These are phyloP conservation scores for Bipolaris zeicola DNA, from an alignment of 2,329 filamentous ascomycete genomes.

Conservation along the genomic window DNA sequence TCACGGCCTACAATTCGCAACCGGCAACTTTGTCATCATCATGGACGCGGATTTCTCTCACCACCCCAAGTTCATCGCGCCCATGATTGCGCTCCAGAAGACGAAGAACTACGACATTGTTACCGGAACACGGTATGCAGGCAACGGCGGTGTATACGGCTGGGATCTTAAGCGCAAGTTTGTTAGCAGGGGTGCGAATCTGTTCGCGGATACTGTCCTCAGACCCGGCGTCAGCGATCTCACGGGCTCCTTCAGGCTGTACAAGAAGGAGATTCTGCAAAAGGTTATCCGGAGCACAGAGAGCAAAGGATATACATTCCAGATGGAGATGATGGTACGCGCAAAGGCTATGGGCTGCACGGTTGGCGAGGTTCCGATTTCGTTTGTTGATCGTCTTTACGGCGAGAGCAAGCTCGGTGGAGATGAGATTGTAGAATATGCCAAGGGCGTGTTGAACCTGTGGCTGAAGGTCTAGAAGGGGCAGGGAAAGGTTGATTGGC, in stretches of 20 bases:
- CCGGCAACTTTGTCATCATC: constrained; percentile 96
- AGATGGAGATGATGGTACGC: constrained; percentile 99
- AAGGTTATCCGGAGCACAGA: constrained; percentile 90
- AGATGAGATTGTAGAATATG: constrained; percentile 95
- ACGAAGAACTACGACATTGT: constrained; percentile 89
- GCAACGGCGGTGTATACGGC: constrained; percentile 82
- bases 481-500: constrained; percentile 23
- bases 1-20: constrained; percentile 86
- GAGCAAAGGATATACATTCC: constrained; percentile 97
- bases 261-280: constrained; percentile 87
- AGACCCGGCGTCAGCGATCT: constrained; percentile 93
- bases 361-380: constrained; percentile 94
- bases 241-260: constrained; percentile 92
- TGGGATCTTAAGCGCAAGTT: constrained; percentile 88
- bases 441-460: constrained; percentile 65
- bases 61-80: constrained; percentile 97
- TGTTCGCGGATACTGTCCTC: constrained; percentile 94
- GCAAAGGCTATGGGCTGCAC: constrained; percentile 95
- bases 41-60: constrained; percentile 99
- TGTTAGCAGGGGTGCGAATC: constrained; percentile 84
- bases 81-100: constrained; percentile 86
- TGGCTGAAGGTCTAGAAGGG: constrained; percentile 56
- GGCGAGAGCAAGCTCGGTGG: constrained; percentile 94
- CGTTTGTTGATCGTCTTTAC: constrained; percentile 89
- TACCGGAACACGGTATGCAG: constrained; percentile 92